Evolutionary conservation across 2,329 filamentous ascomycete genomes (phyloP).

Genomic region (Phoma sp.): DNA sequence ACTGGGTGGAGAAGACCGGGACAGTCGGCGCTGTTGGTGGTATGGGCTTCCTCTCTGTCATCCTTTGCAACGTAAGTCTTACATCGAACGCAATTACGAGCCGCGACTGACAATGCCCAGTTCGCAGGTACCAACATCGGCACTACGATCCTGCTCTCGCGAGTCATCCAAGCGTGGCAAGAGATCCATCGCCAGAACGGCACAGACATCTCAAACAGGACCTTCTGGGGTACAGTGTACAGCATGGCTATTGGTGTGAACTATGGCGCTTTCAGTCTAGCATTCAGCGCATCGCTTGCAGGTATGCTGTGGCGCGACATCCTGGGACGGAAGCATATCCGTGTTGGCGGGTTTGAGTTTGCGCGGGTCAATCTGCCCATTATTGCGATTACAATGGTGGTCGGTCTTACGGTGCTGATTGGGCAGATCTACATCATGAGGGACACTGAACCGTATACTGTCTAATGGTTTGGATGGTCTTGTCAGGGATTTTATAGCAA

Average conservation of each 20-base stretch:
- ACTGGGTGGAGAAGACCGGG: slow-evolving; percentile 73
- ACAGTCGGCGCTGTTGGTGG: slow-evolving; percentile 72
- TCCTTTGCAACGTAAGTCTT: slow-evolving; percentile 72
- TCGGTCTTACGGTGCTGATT: slow-evolving; percentile 67
- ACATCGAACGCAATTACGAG: not conserved
- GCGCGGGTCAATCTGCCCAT: slow-evolving; percentile 73
- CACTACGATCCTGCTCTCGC: slow-evolving; percentile 74
- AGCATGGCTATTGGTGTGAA: slow-evolving; percentile 78
- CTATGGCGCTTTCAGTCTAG: slow-evolving; percentile 75
- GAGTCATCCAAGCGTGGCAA: slow-evolving; percentile 73
- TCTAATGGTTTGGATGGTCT: not conserved
- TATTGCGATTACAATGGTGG: slow-evolving; percentile 71
- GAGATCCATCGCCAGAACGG: slow-evolving; percentile 60
- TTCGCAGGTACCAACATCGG: slow-evolving; percentile 81
- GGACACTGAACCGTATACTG: slow-evolving; percentile 46
- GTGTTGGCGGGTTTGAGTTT: slow-evolving; percentile 68
- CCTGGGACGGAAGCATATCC: slow-evolving; percentile 70
- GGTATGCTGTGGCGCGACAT: slow-evolving; percentile 78
- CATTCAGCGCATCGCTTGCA: slow-evolving; percentile 74
- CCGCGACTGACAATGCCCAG: slow-evolving; percentile 47
- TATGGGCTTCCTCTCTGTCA: slow-evolving; percentile 74
- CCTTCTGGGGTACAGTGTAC: slow-evolving; percentile 77
- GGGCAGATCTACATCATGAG: slow-evolving; percentile 69
- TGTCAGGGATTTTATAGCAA: no score
- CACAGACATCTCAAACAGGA: slow-evolving; percentile 65